These are phyloP conservation scores for Vigna hirtella DNA, from an alignment of 306 rosid species.

Conservation along the genomic window DNA sequence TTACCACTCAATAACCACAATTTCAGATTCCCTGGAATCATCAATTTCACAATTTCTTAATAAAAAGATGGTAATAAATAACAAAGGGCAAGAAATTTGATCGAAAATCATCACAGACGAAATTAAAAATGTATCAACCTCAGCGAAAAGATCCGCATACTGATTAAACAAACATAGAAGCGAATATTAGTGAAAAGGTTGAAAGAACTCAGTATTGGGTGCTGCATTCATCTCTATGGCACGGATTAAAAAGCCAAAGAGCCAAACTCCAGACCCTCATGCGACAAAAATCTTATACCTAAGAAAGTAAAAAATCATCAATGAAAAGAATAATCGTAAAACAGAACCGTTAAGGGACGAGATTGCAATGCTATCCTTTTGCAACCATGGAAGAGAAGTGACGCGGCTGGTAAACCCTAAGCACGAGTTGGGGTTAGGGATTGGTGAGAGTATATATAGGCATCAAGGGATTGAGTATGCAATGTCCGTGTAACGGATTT, in stretches of 20 bases:
- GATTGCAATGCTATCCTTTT: background rate
- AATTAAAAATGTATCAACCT: conserved; percentile 56
- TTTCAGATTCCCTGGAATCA: background rate
- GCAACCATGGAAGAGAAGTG: background rate
- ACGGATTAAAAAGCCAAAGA: conserved; percentile 65
- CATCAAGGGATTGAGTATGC: background rate
- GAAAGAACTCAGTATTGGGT: conserved; percentile 57
- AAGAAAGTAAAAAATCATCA: too few species aligned
- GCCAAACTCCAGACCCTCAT: conserved; percentile 82
- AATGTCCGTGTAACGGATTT: background rate
- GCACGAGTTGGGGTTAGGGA: background rate
- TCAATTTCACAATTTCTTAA: too few species aligned
- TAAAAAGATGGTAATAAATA: background rate
- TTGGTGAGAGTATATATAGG: background rate
- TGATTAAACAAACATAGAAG: background rate
- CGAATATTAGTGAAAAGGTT: conserved; percentile 45
- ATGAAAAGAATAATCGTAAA: too few species aligned
- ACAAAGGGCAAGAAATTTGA: background rate
- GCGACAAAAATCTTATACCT: too few species aligned
- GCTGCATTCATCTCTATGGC: conserved; percentile 94
- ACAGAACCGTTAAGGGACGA: too few species aligned
- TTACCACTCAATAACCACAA: conserved; percentile 58
- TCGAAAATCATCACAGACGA: background rate
- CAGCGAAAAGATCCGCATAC: conserved; percentile 40
- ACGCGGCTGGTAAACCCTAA: background rate